phyloP scores from a whole-genome alignment of 2,329 filamentous ascomycete genomes.

The Clonostachys chloroleuca region DNA sequence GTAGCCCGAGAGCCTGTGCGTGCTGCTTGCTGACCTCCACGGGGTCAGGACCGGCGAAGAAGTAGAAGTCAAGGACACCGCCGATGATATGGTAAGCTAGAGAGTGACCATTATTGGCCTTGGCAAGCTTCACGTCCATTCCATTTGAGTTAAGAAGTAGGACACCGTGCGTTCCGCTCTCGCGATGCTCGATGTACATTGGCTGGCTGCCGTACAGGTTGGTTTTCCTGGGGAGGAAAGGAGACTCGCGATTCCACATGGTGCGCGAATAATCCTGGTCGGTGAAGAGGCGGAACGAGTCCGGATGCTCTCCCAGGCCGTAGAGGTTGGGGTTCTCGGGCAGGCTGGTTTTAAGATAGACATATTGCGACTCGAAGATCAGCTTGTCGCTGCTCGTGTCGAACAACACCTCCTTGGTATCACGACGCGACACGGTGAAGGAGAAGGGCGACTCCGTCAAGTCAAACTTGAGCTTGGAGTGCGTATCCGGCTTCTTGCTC shows the following conservation, averaged over 20 bases:
- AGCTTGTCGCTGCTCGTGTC: constrained; percentile 61
- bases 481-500: constrained; percentile 23
- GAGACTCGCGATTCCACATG: constrained; percentile 65
- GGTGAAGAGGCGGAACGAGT: constrained; percentile 60
- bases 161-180: constrained; percentile 55
- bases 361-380: constrained; percentile 71
- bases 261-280: constrained; percentile 62
- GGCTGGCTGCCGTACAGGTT: constrained; percentile 74
- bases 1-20: constrained; percentile 47
- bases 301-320: constrained; percentile 70
- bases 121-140: constrained; percentile 74
- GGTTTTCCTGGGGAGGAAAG: constrained; percentile 50
- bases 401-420: constrained; percentile 46
- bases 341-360: constrained; percentile 63
- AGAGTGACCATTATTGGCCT: constrained; percentile 44
- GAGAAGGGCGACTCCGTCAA: constrained; percentile 48
- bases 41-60: constrained; percentile 54
- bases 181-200: constrained; percentile 70
- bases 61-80: constrained; percentile 71
- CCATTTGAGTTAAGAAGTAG: constrained; percentile 70
- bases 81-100: constrained; percentile 78
- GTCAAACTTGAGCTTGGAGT: constrained; percentile 17
- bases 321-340: constrained; percentile 66
- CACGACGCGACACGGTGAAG: constrained; percentile 45
- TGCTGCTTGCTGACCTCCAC: constrained; percentile 57